A percentile compares a stretch with the other conserved stretches of the same genome.
These are phyloP conservation scores for Beauveria rudraprayagi DNA, from an alignment of 2,329 filamentous ascomycete species.

Conservation along the genomic window DNA sequence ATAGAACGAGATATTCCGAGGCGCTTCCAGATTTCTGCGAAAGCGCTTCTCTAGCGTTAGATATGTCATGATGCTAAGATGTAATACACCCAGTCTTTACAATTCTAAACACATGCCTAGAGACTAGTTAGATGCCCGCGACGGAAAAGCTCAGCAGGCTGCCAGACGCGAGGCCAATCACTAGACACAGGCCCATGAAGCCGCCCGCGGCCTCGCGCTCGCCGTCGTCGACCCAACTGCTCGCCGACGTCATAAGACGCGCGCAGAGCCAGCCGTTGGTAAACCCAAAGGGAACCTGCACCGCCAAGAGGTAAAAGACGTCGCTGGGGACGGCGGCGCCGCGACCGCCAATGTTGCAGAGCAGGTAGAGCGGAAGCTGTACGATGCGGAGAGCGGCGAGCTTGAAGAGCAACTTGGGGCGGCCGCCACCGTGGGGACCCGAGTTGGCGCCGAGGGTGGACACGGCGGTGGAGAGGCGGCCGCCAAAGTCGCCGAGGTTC, in stretches of 20 bases:
- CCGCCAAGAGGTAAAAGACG: conserved; percentile 75
- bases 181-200: conserved; percentile 90
- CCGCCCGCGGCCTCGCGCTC: conserved; percentile 85
- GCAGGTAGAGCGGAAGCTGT: conserved; percentile 77
- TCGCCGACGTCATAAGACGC: conserved; percentile 85
- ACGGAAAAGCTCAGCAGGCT: conserved; percentile 82
- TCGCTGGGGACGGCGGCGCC: conserved; percentile 73
- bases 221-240: conserved; percentile 69
- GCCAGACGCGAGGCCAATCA: conserved; percentile 73
- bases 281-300: conserved; percentile 76
- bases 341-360: conserved; percentile 78
- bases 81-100: neutral
- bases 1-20: neutral
- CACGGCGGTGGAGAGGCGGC: conserved; percentile 59
- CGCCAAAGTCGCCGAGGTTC: conserved; percentile 81
- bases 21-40: neutral
- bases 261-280: conserved; percentile 83
- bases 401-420: conserved; percentile 59
- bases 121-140: conserved; percentile 36
- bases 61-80: neutral
- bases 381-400: conserved; percentile 55
- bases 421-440: conserved; percentile 31
- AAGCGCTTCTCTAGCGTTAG: neutral
- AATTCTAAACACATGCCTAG: conserved; percentile 12
- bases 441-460: conserved; percentile 25